Conservation (phyloP, 1,284 basidiomycete genomes). For the Ustilago lituana region DNA sequence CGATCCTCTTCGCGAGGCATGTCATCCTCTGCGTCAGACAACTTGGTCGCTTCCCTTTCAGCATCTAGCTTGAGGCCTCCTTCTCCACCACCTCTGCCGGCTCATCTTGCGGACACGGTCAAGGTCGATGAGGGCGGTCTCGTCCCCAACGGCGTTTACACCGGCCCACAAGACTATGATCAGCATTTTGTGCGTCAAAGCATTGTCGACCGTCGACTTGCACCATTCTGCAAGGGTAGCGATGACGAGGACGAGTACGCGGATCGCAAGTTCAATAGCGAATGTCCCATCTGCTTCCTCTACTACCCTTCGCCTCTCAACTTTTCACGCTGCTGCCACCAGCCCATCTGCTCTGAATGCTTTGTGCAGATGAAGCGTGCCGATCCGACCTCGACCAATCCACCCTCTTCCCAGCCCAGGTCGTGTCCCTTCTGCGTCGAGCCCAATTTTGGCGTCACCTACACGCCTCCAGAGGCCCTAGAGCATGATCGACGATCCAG, state of each 20-base stretch:
- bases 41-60: constrained; percentile 29
- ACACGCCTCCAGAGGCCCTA: constrained; percentile 79
- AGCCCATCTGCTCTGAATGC: constrained; percentile 98
- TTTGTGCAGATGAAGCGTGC: constrained; percentile 98
- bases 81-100: constrained; percentile 34
- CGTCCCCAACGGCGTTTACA: constrained; percentile 87
- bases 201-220: constrained; percentile 85
- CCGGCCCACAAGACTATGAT: constrained; percentile 81
- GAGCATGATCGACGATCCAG: constrained; percentile 23
- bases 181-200: constrained; percentile 84
- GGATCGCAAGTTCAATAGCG: constrained; percentile 84
- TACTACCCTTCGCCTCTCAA: constrained; percentile 73
- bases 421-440: constrained; percentile 97
- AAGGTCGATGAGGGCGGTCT: constrained; percentile 76
- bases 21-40: constrained; percentile 29
- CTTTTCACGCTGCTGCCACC: constrained; percentile 94
- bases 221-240: constrained; percentile 93
- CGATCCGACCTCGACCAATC: constrained; percentile 73
- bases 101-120: constrained; percentile 45
- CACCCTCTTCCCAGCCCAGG: constrained; percentile 70
- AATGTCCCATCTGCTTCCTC: constrained; percentile 99
- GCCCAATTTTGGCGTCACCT: constrained; percentile 93
- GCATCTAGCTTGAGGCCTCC: constrained; percentile 30
- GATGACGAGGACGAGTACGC: constrained; percentile 90
- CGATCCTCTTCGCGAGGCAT: constrained; percentile 33